These are phyloP conservation scores for Herpomyces periplanetae DNA, from an alignment of 2,329 filamentous ascomycete genomes.

Conservation along the genomic window DNA sequence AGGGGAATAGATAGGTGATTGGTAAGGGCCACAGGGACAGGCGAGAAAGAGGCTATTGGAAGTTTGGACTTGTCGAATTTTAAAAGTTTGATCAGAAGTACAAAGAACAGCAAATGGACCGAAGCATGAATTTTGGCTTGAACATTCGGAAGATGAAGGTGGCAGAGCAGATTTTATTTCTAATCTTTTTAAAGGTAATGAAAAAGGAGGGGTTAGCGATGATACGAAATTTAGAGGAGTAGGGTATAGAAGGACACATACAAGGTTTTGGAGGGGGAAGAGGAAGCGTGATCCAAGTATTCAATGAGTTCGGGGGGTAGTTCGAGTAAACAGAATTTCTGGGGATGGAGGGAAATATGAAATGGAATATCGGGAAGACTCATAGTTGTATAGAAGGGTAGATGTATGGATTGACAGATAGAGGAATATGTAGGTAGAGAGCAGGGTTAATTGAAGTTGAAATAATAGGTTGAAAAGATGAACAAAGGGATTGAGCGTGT, in stretches of 20 bases:
- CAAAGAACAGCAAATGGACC: slow-evolving; percentile 19
- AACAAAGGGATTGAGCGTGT: too few relatives aligned
- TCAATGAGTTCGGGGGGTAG: slow-evolving; percentile 16
- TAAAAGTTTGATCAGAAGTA: slow-evolving; percentile 15
- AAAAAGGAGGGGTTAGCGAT: too few relatives aligned
- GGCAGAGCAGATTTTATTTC: slow-evolving; percentile 8
- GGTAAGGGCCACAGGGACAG: slow-evolving; percentile 9
- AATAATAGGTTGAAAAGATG: too few relatives aligned
- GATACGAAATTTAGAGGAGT: too few relatives aligned
- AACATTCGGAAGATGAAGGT: slow-evolving; percentile 3
- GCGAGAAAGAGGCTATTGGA: slow-evolving; percentile 20
- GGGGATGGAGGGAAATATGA: slow-evolving; percentile 10
- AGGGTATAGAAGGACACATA: too few relatives aligned
- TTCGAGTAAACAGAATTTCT: slow-evolving; percentile 18
- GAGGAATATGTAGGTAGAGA: too few relatives aligned
- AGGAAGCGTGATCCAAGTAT: too few relatives aligned
- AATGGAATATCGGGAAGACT: slow-evolving; percentile 10
- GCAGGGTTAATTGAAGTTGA: too few relatives aligned
- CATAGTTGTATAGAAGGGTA: too few relatives aligned
- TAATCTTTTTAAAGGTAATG: slow-evolving; percentile 6
- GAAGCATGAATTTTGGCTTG: slow-evolving; percentile 6
- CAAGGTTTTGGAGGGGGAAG: too few relatives aligned
- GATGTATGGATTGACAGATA: too few relatives aligned
- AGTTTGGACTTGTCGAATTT: slow-evolving; percentile 21
- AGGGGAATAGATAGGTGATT: too few relatives aligned